A percentile compares a stretch with the other conserved stretches of the same genome.
Conservation (phyloP, 2,329 filamentous ascomycete species). For the Cladorrhinum sp. region DNA sequence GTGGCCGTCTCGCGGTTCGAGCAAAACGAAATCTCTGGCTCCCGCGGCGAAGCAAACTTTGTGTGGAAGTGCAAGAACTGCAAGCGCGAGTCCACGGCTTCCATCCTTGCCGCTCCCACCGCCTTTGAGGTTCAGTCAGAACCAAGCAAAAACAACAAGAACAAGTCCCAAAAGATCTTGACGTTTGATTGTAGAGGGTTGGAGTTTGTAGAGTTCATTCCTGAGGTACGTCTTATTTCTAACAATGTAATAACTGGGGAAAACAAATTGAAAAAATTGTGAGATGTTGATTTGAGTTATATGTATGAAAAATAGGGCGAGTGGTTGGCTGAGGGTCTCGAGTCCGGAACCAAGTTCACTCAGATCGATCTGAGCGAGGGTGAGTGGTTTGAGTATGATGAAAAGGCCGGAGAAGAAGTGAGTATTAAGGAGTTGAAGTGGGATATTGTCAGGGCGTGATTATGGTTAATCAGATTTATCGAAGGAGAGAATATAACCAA, state of each 20-base stretch:
- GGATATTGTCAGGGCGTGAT: conserved; percentile 74
- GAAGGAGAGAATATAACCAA: too few relatives aligned
- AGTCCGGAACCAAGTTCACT: conserved; percentile 78
- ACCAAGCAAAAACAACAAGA: conserved; percentile 60
- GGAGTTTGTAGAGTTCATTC: conserved; percentile 86
- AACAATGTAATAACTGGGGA: too few relatives aligned
- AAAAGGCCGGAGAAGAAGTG: conserved; percentile 88
- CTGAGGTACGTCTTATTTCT: conserved; percentile 62
- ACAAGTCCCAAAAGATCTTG: conserved; percentile 75
- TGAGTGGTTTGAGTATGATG: conserved; percentile 98
- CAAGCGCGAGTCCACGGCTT: conserved; percentile 82
- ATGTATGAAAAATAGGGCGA: conserved; percentile 61
- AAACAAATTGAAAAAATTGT: neutral
- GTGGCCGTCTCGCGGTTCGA: conserved; percentile 88
- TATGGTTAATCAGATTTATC: too few relatives aligned
- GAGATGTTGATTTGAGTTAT: conserved; percentile 4
- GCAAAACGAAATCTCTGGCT: conserved; percentile 84
- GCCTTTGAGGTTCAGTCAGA: conserved; percentile 52
- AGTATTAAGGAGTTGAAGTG: conserved; percentile 87
- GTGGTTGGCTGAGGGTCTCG: conserved; percentile 79
- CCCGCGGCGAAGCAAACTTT: conserved; percentile 94
- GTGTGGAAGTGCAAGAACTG: conserved; percentile 99
- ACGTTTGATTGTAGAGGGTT: conserved; percentile 92
- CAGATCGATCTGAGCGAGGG: conserved; percentile 80
- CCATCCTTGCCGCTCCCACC: conserved; percentile 70